Base-by-base conservation (phyloP, 2,329 filamentous ascomycete species). In the Aspergillus chevalieri region DNA sequence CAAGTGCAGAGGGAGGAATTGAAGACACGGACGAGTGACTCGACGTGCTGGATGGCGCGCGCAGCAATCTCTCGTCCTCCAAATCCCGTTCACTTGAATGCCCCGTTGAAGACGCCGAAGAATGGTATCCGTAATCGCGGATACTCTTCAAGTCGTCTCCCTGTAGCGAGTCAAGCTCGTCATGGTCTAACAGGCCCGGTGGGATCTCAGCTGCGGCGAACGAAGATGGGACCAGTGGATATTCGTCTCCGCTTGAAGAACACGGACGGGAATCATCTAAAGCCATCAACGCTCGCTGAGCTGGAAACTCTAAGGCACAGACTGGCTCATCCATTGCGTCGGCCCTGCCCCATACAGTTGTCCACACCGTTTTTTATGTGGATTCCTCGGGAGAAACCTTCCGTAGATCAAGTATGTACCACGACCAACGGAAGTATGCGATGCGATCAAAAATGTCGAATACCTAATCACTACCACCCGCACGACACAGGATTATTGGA, bases 21-120 rank as follows among this genome's bases (percentile, higher is more conserved):
- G 71, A 73, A 5, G 70, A 73, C 21, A 72, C 56, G 1, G 71
- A 73, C 6, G 71, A 72, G 30, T 63, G 67, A 49, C 68, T 72
- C 4, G 69, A 71, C 36, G 62, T 53, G 43, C 63, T 55, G 2
- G 66, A 68, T 28, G 60, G 58, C 24, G 57, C 28, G 1, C 54
- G 56, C 6, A 51, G 50, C n/a, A 61, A 47, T 14, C 51, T 53
- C 8, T 63, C 63, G 28, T 65, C 63, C 17, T 67, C 64, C 39
- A 61, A 49, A 26, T 64, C 57, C 7, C 47, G 58, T 26, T 65
- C 65, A 39, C 59, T 57, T 6, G 53, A 56, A 14, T 56, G 59
- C 5, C 60, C 60, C 5, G 55, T 58, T 3, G 67, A 69, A 2
- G 66, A 70, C 4, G 58, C 57, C 0, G 65, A 67, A 3, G 67